These are phyloP conservation scores for Diaporthe ampelina DNA, from an alignment of 2,329 filamentous ascomycete species.

Conservation along the genomic window DNA sequence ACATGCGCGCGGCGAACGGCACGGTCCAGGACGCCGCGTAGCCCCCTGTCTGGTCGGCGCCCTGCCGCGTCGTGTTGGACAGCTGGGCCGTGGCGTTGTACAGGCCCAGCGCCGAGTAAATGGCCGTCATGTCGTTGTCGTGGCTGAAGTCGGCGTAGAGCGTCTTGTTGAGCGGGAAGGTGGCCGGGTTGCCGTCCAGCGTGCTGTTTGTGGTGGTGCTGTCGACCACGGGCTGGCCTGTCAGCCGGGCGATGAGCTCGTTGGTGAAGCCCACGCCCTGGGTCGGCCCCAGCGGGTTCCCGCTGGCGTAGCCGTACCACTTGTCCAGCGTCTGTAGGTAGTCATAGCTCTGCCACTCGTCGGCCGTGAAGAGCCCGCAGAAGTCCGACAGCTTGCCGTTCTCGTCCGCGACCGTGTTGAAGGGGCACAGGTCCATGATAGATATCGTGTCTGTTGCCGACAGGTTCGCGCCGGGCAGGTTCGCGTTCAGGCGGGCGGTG, in stretches of 20 bases:
- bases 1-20: conserved; percentile 84
- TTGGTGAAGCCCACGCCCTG: conserved; percentile 91
- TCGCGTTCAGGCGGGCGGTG: conserved; percentile 75
- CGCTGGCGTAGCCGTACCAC: conserved; percentile 85
- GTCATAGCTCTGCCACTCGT: conserved; percentile 84
- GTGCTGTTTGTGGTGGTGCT: conserved; percentile 83
- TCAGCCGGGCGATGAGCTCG: conserved; percentile 87
- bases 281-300: conserved; percentile 83
- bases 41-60: conserved; percentile 70
- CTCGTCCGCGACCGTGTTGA: conserved; percentile 78
- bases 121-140: conserved; percentile 86
- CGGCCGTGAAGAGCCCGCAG: conserved; percentile 79
- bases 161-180: conserved; percentile 78
- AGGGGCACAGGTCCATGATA: conserved; percentile 92
- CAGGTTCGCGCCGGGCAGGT: conserved; percentile 78
- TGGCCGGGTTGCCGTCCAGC: conserved; percentile 74
- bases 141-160: conserved; percentile 94
- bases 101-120: conserved; percentile 83
- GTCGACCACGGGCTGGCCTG: conserved; percentile 76
- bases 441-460: conserved; percentile 73
- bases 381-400: conserved; percentile 74
- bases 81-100: conserved; percentile 76
- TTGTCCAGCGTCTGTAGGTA: conserved; percentile 86
- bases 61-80: conserved; percentile 63
- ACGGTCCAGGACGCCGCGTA: conserved; percentile 85